These are phyloP conservation scores for Trichophyton verrucosum DNA, from an alignment of 2,329 filamentous ascomycete species.

Conservation along the genomic window DNA sequence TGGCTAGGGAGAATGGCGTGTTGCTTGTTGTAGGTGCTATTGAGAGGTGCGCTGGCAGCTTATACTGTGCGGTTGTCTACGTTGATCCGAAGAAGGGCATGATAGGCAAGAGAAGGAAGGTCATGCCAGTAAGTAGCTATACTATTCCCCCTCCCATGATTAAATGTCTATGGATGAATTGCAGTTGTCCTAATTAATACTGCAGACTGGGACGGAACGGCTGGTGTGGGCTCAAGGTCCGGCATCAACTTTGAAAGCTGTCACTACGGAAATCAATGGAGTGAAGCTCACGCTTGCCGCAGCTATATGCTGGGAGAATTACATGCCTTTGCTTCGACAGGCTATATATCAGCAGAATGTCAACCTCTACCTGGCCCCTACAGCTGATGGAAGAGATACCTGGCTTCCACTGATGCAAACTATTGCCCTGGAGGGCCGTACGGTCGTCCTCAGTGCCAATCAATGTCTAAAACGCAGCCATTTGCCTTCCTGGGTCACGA, in stretches of 20 bases:
- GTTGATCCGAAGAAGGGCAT: constrained; percentile 61
- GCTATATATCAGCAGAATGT: constrained; percentile 79
- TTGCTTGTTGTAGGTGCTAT: constrained; percentile 72
- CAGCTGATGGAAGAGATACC: constrained; percentile 69
- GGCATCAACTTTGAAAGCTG: constrained; percentile 62
- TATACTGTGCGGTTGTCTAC: constrained; percentile 76
- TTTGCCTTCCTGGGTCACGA: constrained; percentile 45
- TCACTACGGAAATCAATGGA: constrained; percentile 67
- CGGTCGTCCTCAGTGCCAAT: constrained; percentile 76
- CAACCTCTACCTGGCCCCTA: constrained; percentile 82
- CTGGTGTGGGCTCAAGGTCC: constrained; percentile 82
- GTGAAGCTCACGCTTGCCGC: constrained; percentile 68
- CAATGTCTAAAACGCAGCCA: constrained; percentile 57
- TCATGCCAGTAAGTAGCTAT: constrained; percentile 58
- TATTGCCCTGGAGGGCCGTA: constrained; percentile 65
- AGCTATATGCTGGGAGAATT: constrained; percentile 95
- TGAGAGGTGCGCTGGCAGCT: constrained; percentile 64
- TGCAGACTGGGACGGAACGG: constrained; percentile 62
- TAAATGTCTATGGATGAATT: too few relatives aligned
- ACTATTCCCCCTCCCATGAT: too few relatives aligned
- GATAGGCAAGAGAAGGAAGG: constrained; percentile 77
- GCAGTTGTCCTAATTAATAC: neutral
- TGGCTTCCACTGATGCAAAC: constrained; percentile 79
- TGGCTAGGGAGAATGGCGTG: constrained; percentile 65
- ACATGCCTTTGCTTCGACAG: constrained; percentile 81